These are phyloP conservation scores for Medicago lupulina DNA, from an alignment of 306 rosid genomes.

Conservation along the genomic window DNA sequence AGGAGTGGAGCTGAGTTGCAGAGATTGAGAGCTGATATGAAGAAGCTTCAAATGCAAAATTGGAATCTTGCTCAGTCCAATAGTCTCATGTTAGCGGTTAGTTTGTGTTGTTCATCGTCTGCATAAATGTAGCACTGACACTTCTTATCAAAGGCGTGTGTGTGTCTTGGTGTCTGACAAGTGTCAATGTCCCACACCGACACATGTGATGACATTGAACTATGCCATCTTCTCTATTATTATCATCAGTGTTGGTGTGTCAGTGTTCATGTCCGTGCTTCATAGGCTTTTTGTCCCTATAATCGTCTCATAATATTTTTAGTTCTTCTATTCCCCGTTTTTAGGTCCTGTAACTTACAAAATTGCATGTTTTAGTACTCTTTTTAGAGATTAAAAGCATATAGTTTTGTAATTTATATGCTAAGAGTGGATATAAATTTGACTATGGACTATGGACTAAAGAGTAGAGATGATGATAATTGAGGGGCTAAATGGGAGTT, in stretches of 20 bases:
- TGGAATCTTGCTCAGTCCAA: conserved; percentile 90
- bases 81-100: conserved; percentile 62
- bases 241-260: no score
- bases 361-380: neutral
- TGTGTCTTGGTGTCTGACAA: no score
- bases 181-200: no score
- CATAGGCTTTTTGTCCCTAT: neutral
- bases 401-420: neutral
- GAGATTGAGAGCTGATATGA: conserved; percentile 60
- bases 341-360: neutral
- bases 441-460: neutral
- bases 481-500: neutral
- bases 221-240: no score
- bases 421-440: neutral
- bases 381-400: neutral
- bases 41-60: conserved; percentile 82
- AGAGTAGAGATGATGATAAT: neutral
- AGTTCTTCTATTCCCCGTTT: neutral
- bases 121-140: no score
- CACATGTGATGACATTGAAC: no score
- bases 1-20: conserved; percentile 68
- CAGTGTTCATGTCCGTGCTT: neutral
- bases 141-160: no score
- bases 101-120: no score
- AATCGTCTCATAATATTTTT: neutral